Evolutionary conservation across 768 basidiomycete genomes (phyloP), one percentile per base, ranked within the genome.

Genomic region (Panus rudis): DNA sequence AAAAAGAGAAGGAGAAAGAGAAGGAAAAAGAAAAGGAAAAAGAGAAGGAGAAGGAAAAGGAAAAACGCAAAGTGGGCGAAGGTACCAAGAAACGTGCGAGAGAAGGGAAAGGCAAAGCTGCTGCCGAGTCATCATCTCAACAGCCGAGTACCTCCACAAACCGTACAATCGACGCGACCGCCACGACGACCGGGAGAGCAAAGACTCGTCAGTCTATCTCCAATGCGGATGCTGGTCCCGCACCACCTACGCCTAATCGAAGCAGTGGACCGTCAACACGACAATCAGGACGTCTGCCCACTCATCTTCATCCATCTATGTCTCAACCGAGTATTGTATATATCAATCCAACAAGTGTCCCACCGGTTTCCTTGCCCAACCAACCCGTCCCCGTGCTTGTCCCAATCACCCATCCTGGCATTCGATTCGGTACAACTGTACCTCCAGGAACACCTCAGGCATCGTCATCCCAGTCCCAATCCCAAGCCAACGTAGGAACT

Each of bases 1-100:
- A 50, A 39, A 57, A 57, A 21, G 61, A 63, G 41, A 62, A 58
- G 41, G 72, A 67, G 47, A 61, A 60, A 41, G 68, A 67, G 25
- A 56, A 58, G 7, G 55, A 46, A 16, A 20, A 49, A 26, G 38
- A 31, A 19, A 16, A 21, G 27, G 21, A 46, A 31, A 24, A 39
- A 24, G 24, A 21, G 33, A 43, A 19, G 22, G 14, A 16, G 6
- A 40, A 33, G 35, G 20, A 47, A 25, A 14, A 11, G 33, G 43
- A 23, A n/a, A 8, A 23, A 23, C 37, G 27, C 31, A 14, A 28
- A 32, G n/a, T 28, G 32, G 4, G 44, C 39, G 6, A 21, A 41
- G 8, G 39, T 19, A 4, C 23, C 25, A n/a, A 28, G 10, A 11
- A 10, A 30, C 14, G 12, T 14, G 16, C 11, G 3, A 25, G 11